Conservation (phyloP, 1,139 yeast genomes). For the Pneumocystis canis region DNA sequence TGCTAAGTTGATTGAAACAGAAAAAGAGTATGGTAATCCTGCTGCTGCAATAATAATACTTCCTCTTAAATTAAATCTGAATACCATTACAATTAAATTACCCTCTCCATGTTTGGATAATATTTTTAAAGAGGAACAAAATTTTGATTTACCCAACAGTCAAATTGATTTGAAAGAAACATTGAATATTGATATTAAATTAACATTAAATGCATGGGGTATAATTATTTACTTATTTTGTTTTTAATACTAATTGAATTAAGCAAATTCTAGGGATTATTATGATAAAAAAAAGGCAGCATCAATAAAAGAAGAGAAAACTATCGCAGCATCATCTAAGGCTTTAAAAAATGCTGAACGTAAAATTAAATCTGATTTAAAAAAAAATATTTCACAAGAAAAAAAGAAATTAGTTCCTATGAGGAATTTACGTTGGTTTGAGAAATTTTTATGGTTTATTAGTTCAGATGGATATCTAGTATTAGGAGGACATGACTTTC, state of each 20-base stretch:
- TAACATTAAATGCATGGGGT: slow-evolving; percentile 1
- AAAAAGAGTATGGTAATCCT: slow-evolving; percentile 49
- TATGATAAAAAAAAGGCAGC: slow-evolving; percentile 70
- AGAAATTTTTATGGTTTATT: slow-evolving; percentile 84
- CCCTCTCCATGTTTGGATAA: slow-evolving; percentile 34
- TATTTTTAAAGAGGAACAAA: slow-evolving; percentile 25
- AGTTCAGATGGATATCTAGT: slow-evolving; percentile 80
- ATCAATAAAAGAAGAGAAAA: slow-evolving; percentile 62
- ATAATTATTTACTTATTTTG: slow-evolving; percentile 16
- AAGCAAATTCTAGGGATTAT: slow-evolving; percentile 75
- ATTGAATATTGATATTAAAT: slow-evolving; percentile 1
- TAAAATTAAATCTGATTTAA: slow-evolving; percentile 60
- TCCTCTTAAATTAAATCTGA: slow-evolving; percentile 59
- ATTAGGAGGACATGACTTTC: slow-evolving; percentile 68
- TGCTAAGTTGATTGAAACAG: slow-evolving; percentile 57
- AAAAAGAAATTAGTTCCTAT: slow-evolving; percentile 27
- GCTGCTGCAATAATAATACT: slow-evolving; percentile 48
- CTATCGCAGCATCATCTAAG: slow-evolving; percentile 58
- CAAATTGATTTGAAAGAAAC: slow-evolving; percentile 23
- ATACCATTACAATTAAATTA: slow-evolving; percentile 47
- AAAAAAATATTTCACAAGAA: slow-evolving; percentile 49
- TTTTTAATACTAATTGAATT: slow-evolving; percentile 13
- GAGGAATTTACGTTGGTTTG: slow-evolving; percentile 62
- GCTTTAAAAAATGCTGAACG: slow-evolving; percentile 78
- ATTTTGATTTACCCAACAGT: slow-evolving; percentile 24